Percentiles rank a stretch among this genome's conserved stretches.
Conservation (phyloP, 1,284 basidiomycete genomes). For the Leccinum solheimii region DNA sequence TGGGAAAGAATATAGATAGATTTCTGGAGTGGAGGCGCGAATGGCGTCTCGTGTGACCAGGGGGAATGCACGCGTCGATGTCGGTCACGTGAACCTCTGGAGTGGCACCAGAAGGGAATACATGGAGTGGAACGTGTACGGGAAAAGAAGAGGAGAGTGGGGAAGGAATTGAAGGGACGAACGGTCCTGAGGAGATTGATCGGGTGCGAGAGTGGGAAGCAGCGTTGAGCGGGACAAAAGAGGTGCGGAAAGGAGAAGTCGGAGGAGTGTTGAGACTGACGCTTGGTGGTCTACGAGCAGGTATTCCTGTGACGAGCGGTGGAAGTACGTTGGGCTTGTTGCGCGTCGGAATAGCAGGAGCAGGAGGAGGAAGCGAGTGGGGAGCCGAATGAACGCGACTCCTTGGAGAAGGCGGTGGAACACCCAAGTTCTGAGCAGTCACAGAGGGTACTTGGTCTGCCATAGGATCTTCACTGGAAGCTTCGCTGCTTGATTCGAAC, state of each 20-base stretch:
- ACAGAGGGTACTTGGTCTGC: too few species aligned
- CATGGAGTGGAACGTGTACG: constrained; percentile 24
- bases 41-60: constrained; percentile 54
- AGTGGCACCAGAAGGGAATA: constrained; percentile 26
- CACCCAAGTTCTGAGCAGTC: too few species aligned
- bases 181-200: constrained; percentile 57
- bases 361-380: constrained; percentile 18
- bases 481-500: too few species aligned
- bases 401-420: constrained; percentile 28
- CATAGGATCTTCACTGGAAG: too few species aligned
- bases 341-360: constrained; percentile 26
- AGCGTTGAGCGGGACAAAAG: constrained; percentile 34
- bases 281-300: constrained; percentile 33
- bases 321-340: constrained; percentile 16
- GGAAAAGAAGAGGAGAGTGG: constrained; percentile 34
- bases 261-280: constrained; percentile 33
- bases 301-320: constrained; percentile 45
- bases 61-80: constrained; percentile 16
- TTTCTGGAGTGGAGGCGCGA: constrained; percentile 86
- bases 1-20: constrained; percentile 87
- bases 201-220: constrained; percentile 46
- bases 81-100: constrained; percentile 27
- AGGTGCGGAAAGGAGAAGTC: constrained; percentile 51
- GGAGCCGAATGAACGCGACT: constrained; percentile 43
- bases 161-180: constrained; percentile 45